These are phyloP conservation scores for Penicillium freii DNA, from an alignment of 2,329 filamentous ascomycete genomes.

Conservation along the genomic window DNA sequence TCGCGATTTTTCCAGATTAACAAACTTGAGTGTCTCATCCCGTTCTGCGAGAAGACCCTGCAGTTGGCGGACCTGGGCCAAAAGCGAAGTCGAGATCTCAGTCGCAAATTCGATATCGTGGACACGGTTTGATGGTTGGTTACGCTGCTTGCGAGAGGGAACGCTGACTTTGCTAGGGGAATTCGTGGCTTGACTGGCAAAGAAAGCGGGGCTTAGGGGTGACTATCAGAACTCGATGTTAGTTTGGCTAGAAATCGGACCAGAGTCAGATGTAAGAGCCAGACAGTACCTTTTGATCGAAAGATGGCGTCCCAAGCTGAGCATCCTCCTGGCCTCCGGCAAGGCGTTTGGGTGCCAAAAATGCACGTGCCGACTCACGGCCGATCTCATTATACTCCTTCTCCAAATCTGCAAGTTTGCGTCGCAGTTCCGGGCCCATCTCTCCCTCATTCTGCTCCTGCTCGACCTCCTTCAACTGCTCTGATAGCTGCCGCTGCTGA, in stretches of 20 bases:
- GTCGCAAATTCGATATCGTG: constrained; percentile 99
- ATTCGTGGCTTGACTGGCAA: constrained; percentile 77
- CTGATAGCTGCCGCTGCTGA: constrained; percentile 78
- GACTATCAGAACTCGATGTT: constrained; percentile 48
- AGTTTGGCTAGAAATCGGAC: constrained; percentile 4
- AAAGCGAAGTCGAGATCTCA: constrained; percentile 90
- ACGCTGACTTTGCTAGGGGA: constrained; percentile 88
- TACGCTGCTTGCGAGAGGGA: constrained; percentile 82
- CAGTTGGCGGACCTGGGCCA: constrained; percentile 89
- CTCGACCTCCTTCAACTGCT: constrained; percentile 81
- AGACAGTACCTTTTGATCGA: constrained; percentile 47
- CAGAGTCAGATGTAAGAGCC: neutral
- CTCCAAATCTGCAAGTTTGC: constrained; percentile 82
- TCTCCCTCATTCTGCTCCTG: constrained; percentile 72
- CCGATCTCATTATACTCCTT: constrained; percentile 94
- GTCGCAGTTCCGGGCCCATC: constrained; percentile 76
- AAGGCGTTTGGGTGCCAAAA: constrained; percentile 77
- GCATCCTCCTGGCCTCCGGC: constrained; percentile 66
- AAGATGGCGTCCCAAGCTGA: constrained; percentile 44
- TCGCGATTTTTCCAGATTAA: constrained; percentile 70
- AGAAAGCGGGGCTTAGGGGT: constrained; percentile 71
- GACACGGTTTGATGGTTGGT: constrained; percentile 81
- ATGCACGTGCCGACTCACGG: constrained; percentile 81
- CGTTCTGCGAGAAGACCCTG: constrained; percentile 82
- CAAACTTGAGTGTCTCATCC: constrained; percentile 77